A percentile compares a stretch with the other conserved stretches of the same genome.
These are phyloP conservation scores for Phytophthora lateralis DNA, from an alignment of 352 stramenopile species.

Conservation along the genomic window DNA sequence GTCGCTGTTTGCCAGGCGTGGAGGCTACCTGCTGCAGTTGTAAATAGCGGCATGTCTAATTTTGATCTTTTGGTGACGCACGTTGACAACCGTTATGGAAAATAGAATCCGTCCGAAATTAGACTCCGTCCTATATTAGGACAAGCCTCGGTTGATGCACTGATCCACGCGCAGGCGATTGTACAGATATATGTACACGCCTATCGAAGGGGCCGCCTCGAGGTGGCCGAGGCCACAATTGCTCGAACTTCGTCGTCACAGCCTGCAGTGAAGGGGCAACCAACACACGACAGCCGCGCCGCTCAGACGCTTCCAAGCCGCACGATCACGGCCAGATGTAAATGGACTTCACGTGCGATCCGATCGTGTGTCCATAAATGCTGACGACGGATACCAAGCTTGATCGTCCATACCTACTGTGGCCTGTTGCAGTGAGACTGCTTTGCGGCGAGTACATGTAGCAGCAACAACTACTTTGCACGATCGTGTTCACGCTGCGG, in stretches of 20 bases:
- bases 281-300: conserved; percentile 4
- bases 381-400: conserved; percentile 13
- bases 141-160: neutral
- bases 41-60: conserved; percentile 33
- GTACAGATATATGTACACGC: neutral
- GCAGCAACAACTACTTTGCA: neutral
- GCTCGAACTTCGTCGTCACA: conserved; percentile 10
- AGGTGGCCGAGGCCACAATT: neutral
- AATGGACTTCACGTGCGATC: conserved; percentile 5
- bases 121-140: conserved; percentile 9
- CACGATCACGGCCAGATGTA: conserved; percentile 23
- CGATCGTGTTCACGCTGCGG: too few relatives aligned
- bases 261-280: too few relatives aligned
- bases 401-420: neutral
- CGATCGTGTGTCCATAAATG: conserved; percentile 6
- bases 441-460: neutral
- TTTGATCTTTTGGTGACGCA: conserved; percentile 4
- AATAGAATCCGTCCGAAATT: conserved; percentile 21
- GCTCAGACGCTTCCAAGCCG: conserved; percentile 8
- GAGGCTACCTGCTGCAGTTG: conserved; percentile 14
- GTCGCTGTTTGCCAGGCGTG: neutral
- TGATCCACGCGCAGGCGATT: neutral
- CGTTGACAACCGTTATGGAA: conserved; percentile 14
- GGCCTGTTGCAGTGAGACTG: too few relatives aligned
- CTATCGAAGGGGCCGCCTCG: conserved; percentile 1